phyloP scores from a whole-genome alignment of 345 rosid genomes.

The Anacardium occidentale region DNA sequence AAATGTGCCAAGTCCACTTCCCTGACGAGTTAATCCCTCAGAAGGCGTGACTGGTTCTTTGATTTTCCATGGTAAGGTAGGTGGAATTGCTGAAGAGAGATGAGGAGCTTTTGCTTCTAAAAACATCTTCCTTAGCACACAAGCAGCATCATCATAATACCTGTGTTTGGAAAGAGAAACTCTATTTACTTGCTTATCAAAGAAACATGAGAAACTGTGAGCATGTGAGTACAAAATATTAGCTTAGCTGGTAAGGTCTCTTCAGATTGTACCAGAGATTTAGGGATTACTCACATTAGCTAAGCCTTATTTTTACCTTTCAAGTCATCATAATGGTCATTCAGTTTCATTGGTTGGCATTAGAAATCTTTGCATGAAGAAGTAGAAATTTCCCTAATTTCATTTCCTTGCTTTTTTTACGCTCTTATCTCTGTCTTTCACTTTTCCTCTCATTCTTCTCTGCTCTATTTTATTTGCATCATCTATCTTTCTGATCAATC shows the following conservation, averaged over 20 bases:
- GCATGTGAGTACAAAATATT: background rate
- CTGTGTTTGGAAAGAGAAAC: conserved; percentile 36
- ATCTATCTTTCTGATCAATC: no score
- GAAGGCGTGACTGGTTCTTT: conserved; percentile 73
- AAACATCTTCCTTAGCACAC: conserved; percentile 92
- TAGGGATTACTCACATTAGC: background rate
- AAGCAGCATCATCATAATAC: conserved; percentile 98
- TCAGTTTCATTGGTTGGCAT: background rate
- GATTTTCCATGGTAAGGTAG: conserved; percentile 88
- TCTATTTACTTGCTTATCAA: background rate
- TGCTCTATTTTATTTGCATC: no score
- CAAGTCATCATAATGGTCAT: background rate
- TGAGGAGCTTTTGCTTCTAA: conserved; percentile 99
- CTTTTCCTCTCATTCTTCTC: no score
- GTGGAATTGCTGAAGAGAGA: conserved; percentile 88
- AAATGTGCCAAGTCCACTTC: conserved; percentile 93
- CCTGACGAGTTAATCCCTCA: conserved; percentile 93
- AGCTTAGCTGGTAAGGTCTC: background rate
- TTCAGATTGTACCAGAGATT: background rate
- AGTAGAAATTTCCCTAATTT: background rate
- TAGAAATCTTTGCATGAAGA: background rate
- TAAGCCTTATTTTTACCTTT: background rate
- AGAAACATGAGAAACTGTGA: conserved; percentile 1
- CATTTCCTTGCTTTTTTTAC: background rate
- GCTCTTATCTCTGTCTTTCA: background rate